Evolutionary conservation across 352 stramenopile genomes (phyloP).

Genomic region (Peronospora destructor): DNA sequence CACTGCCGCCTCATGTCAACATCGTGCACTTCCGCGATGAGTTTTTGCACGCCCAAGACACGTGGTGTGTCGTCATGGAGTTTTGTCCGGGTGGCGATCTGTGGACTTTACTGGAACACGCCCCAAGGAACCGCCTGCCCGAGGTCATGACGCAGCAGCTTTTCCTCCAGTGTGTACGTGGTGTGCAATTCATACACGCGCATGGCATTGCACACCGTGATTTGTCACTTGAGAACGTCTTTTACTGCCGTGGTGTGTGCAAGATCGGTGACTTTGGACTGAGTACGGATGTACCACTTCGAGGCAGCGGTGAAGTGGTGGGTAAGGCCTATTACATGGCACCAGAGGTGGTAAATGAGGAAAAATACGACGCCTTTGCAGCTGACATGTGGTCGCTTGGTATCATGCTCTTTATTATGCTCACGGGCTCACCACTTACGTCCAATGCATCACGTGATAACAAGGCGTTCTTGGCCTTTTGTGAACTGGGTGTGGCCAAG

Average conservation of each 20-base stretch:
- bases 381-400: conserved; percentile 63
- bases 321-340: conserved; percentile 59
- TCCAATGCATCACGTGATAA: conserved; percentile 26
- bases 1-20: conserved; percentile 30
- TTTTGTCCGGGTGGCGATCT: conserved; percentile 46
- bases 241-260: conserved; percentile 25
- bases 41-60: conserved; percentile 35
- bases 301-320: conserved; percentile 21
- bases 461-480: conserved; percentile 30
- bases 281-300: conserved; percentile 18
- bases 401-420: conserved; percentile 61
- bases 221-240: conserved; percentile 48
- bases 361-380: conserved; percentile 35
- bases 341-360: conserved; percentile 34
- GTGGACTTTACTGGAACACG: conserved; percentile 25
- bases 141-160: conserved; percentile 21
- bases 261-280: conserved; percentile 61
- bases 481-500: conserved; percentile 35
- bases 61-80: conserved; percentile 52
- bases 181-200: conserved; percentile 33
- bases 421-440: conserved; percentile 43
- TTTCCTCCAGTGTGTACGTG: conserved; percentile 29
- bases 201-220: conserved; percentile 46
- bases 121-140: conserved; percentile 15
- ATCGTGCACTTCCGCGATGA: conserved; percentile 35